phyloP scores from a whole-genome alignment of 2,329 filamentous ascomycete genomes.

The Venturia oleaginea region DNA sequence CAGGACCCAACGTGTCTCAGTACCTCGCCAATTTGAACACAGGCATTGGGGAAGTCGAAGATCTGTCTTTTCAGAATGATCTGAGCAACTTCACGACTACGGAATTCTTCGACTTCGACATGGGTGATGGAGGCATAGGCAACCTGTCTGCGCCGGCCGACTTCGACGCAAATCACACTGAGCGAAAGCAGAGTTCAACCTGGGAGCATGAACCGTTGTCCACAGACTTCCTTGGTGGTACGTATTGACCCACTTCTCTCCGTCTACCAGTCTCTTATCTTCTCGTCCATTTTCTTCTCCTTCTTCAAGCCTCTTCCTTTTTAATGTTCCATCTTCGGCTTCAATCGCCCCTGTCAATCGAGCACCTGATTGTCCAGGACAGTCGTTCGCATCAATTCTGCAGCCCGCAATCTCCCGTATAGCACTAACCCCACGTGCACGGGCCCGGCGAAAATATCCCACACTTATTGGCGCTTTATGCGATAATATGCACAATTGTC shows the following conservation, averaged over 20 bases:
- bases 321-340: neutral
- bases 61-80: constrained; percentile 41
- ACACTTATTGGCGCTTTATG: neutral
- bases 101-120: constrained; percentile 61
- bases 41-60: constrained; percentile 51
- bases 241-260: neutral
- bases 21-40: constrained; percentile 80
- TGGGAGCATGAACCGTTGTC: constrained; percentile 3
- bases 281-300: neutral
- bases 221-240: constrained; percentile 6
- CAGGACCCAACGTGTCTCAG: constrained; percentile 74
- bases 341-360: neutral
- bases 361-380: neutral
- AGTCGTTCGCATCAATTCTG: neutral
- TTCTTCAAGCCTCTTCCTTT: neutral
- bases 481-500: neutral
- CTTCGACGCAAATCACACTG: neutral
- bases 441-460: neutral
- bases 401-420: neutral
- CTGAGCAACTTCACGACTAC: constrained; percentile 49
- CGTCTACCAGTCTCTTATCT: too few relatives aligned
- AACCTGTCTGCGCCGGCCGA: neutral
- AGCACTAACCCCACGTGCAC: neutral
- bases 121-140: neutral
- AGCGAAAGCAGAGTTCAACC: neutral